Conservation (phyloP, 78 protist genomes). For the Dictyostelium citrinum region DNA sequence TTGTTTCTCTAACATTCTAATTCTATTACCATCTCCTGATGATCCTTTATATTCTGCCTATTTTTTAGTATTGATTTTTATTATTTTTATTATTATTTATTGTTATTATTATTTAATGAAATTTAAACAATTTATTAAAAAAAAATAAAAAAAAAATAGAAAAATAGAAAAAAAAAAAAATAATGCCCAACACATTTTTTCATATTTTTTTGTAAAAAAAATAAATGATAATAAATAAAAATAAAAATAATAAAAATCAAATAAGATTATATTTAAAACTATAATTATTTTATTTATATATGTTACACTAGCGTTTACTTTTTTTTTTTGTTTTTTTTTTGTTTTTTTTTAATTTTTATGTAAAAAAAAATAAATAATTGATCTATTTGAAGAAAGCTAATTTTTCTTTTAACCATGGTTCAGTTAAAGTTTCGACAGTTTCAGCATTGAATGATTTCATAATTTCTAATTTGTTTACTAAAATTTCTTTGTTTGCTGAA, state of each 20-base stretch:
- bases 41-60: constrained; percentile 69
- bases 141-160: background rate
- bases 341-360: background rate
- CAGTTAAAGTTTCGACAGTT: constrained; percentile 26
- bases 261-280: background rate
- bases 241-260: background rate
- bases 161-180: background rate
- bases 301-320: background rate
- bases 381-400: constrained; percentile 76
- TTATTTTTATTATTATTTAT: too few species aligned
- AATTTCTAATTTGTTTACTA: constrained; percentile 39
- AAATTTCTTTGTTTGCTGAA: constrained; percentile 48
- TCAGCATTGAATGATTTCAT: constrained; percentile 77
- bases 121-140: background rate
- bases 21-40: constrained; percentile 37
- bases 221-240: too few species aligned
- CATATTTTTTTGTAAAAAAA: too few species aligned
- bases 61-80: background rate
- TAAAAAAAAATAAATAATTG: background rate
- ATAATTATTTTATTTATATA: background rate
- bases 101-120: background rate
- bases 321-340: background rate
- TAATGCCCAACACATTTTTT: too few species aligned
- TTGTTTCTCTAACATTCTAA: constrained; percentile 54
- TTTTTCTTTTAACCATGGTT: constrained; percentile 80